Conservation (phyloP, 2,329 filamentous ascomycete species). For the Thelonectria blattea region DNA sequence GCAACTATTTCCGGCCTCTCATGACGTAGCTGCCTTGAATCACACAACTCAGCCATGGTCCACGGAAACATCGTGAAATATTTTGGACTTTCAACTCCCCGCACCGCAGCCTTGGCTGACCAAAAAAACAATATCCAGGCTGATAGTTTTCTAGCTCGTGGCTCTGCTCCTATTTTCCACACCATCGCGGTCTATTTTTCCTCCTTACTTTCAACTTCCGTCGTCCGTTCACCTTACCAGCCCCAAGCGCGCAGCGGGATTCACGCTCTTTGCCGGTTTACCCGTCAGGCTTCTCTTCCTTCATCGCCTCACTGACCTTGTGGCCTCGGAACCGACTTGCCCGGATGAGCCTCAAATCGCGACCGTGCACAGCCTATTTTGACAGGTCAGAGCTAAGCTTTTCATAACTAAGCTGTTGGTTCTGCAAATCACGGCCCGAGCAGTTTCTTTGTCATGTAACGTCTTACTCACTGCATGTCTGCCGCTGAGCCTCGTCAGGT, state of each 20-base stretch:
- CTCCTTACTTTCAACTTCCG: background rate
- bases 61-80: background rate
- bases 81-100: background rate
- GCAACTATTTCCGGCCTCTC: conserved; percentile 11
- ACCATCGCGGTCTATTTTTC: background rate
- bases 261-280: conserved; percentile 1
- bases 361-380: conserved; percentile 12
- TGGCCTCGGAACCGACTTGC: background rate
- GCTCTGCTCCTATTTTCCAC: background rate
- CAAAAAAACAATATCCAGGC: background rate
- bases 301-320: conserved; percentile 13
- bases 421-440: too few relatives aligned
- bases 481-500: background rate
- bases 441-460: background rate
- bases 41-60: too few relatives aligned
- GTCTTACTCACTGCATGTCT: background rate
- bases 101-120: background rate
- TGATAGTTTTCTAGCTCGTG: background rate
- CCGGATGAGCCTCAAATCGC: conserved; percentile 8
- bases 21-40: conserved; percentile 18
- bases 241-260: background rate
- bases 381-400: background rate
- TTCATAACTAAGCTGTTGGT: too few relatives aligned
- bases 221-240: background rate
- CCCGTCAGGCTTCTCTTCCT: conserved; percentile 3